Base-by-base conservation (phyloP, 352 stramenopile species). In the Globisporangium nodosum region DNA sequence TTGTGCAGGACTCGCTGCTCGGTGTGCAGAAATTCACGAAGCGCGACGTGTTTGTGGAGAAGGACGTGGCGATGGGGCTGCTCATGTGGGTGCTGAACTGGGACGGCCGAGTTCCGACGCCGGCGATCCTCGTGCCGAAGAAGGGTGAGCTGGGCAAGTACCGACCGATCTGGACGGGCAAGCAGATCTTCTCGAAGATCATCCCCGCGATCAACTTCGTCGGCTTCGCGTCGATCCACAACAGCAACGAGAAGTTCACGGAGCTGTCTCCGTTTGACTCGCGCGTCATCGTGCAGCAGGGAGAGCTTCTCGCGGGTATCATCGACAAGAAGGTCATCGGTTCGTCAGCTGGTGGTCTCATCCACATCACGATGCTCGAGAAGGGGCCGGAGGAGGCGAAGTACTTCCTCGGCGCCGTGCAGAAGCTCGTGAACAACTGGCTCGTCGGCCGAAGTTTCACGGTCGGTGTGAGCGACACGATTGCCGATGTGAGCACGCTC, bases 271-370 rank as follows among this genome's bases (percentile, higher is more conserved):
- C 90, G 24, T 94, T 98, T 39, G 97, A 99, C 66, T 97, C 96
- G 52, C 70, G 94, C 53, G 97, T 99, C n/a, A 94, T 98, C 56
- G 97, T 99, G 37, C 87, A 98, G 60, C 88, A 98, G 55, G 97
- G 97, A 56, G 92, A 99, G 65, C 67, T 99, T 2, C 66, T 99
- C 15, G 91, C 94, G 66, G 97, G 97, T 65, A 98, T 97, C 39
- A 97, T 99, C 72, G 97, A 99, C 72, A 99, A 99, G 78, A 99
- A 98, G 68, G 97, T 92, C 20, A 98, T 99, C 69, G 98, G 97
- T 67, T 98, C 94, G 15, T 96, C 93, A 53, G 97, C 81, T 40
- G 97, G 97, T 62, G 96, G 96, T 67, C 78, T 99, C 24, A 97
- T 99, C 52, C 98, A 99, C 73, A 98, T 97, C 24, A 96, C 88